phyloP scores from a whole-genome alignment of 2,329 filamentous ascomycete species.

The Coniochaeta sp. region DNA sequence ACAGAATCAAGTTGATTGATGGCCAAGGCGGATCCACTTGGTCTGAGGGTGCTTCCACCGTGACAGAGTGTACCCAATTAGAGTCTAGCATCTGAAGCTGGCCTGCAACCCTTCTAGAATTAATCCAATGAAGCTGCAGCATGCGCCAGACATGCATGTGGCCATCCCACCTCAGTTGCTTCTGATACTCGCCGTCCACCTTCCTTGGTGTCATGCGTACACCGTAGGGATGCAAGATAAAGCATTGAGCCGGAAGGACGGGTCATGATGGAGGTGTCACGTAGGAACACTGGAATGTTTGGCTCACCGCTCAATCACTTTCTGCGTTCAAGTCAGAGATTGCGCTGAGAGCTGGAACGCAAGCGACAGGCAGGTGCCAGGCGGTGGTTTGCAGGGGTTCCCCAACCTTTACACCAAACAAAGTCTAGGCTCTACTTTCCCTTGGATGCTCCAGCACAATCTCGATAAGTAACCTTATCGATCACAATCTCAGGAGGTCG shows the following conservation, averaged over 20 bases:
- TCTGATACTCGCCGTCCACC: not conserved
- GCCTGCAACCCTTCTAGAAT: constrained; percentile 4
- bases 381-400: not conserved
- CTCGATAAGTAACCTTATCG: constrained; percentile 1
- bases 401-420: not conserved
- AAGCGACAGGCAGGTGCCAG: not conserved
- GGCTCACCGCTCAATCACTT: not conserved
- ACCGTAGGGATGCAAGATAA: constrained; percentile 6
- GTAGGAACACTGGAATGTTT: not conserved
- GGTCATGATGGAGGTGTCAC: not conserved
- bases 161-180: constrained; percentile 4
- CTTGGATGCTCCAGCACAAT: not conserved
- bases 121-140: constrained; percentile 9
- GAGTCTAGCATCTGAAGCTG: not conserved
- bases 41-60: not conserved
- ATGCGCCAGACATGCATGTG: constrained; percentile 4
- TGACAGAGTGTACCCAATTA: not conserved
- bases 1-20: not conserved
- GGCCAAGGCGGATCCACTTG: constrained; percentile 2
- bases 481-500: constrained; percentile 2
- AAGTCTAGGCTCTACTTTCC: too few relatives aligned
- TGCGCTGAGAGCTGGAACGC: not conserved
- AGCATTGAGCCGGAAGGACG: not conserved
- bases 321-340: too few relatives aligned
- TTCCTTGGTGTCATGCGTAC: constrained; percentile 4